A percentile compares a stretch with the other conserved stretches of the same genome.
Conservation (phyloP, 208 protist species). For the Leishmania mexicana region DNA sequence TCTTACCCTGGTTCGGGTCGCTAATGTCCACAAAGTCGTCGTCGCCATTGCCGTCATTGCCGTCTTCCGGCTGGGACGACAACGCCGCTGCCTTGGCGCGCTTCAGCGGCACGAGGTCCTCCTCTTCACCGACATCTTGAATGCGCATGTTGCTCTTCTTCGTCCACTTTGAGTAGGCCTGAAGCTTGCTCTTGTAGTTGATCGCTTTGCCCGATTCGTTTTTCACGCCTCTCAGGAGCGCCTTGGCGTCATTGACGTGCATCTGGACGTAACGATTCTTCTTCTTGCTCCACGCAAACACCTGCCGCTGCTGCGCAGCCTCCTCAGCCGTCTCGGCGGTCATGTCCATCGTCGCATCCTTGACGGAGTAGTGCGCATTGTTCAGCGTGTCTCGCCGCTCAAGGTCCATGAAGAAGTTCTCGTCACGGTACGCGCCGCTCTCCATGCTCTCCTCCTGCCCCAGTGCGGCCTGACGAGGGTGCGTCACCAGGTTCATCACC, state of each 20-base stretch:
- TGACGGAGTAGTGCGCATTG: slow-evolving; percentile 87
- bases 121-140: slow-evolving; percentile 91
- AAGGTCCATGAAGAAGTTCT: slow-evolving; percentile 79
- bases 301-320: slow-evolving; percentile 81
- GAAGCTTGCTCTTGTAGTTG: slow-evolving; percentile 91
- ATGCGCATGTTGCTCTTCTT: slow-evolving; percentile 94
- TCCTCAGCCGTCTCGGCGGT: slow-evolving; percentile 85
- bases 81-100: slow-evolving; percentile 61
- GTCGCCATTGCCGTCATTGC: slow-evolving; percentile 41
- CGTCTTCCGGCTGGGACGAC: slow-evolving; percentile 19
- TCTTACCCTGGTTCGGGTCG: slow-evolving; percentile 92
- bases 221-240: slow-evolving; percentile 85
- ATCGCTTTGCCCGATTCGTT: slow-evolving; percentile 93
- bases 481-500: slow-evolving; percentile 36
- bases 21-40: slow-evolving; percentile 82
- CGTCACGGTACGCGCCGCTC: slow-evolving; percentile 68
- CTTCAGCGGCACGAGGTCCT: slow-evolving; percentile 81
- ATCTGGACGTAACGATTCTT: slow-evolving; percentile 93
- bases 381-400: slow-evolving; percentile 70
- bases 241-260: slow-evolving; percentile 92
- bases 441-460: slow-evolving; percentile 32
- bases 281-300: slow-evolving; percentile 94
- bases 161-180: slow-evolving; percentile 87
- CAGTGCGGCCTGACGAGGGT: slow-evolving; percentile 14
- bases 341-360: slow-evolving; percentile 89